Evolutionary conservation across 805 yeast species (phyloP).

Genomic region (Sugiyamaella valdiviana): DNA sequence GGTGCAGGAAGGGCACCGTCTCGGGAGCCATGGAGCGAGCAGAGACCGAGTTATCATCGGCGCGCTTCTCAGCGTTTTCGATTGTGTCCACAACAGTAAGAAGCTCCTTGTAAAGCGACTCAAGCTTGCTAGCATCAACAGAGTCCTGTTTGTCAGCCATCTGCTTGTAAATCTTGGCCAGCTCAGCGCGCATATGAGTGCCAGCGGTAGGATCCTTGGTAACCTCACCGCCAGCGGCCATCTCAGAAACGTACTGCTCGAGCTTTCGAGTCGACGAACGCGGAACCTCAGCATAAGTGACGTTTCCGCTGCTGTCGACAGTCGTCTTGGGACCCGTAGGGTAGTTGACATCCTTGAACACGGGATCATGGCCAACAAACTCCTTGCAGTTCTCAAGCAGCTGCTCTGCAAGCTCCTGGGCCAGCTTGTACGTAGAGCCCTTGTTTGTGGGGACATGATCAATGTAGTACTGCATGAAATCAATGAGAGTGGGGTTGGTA

Average conservation of each 20-base stretch:
- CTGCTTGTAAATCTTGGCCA: conserved; percentile 75
- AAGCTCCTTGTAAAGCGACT: conserved; percentile 38
- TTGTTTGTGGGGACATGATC: conserved; percentile 77
- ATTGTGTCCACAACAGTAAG: conserved; percentile 34
- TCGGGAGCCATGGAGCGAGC: conserved; percentile 23
- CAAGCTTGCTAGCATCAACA: conserved; percentile 45
- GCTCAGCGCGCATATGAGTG: conserved; percentile 63
- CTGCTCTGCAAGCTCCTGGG: conserved; percentile 84
- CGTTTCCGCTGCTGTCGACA: conserved; percentile 82
- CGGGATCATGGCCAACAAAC: conserved; percentile 74
- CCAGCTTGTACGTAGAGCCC: conserved; percentile 90
- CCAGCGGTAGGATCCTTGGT: conserved; percentile 61
- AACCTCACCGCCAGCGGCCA: conserved; percentile 90
- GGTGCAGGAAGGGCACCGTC: conserved; percentile 90
- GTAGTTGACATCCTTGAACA: conserved; percentile 87
- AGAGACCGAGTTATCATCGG: conserved; percentile 33
- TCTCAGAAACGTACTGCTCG: conserved; percentile 90
- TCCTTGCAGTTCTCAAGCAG: conserved; percentile 93
- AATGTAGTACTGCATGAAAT: conserved; percentile 92
- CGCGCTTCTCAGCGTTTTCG: conserved; percentile 46
- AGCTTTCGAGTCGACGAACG: conserved; percentile 89
- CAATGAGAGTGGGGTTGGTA: conserved; percentile 86
- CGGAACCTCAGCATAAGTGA: conserved; percentile 75
- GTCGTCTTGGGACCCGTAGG: conserved; percentile 94
- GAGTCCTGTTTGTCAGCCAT: conserved; percentile 63